Evolutionary conservation across 371 early-diverging fungal genomes (phyloP).

Genomic region (Umbelopsis sp.): DNA sequence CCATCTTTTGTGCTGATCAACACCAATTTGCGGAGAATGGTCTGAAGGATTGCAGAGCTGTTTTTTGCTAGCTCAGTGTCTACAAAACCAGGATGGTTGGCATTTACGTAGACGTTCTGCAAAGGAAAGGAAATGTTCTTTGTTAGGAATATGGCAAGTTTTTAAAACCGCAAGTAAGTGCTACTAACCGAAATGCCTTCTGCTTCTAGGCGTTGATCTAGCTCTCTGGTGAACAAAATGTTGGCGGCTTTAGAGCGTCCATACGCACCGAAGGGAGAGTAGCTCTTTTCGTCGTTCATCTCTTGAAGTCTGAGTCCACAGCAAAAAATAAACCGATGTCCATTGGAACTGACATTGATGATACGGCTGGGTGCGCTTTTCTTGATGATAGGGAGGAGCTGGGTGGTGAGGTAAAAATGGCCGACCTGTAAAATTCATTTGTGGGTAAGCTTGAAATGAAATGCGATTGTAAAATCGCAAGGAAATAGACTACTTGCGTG

Average conservation of each 20-base stretch:
- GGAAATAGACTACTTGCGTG: not conserved
- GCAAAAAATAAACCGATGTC: conserved; percentile 29
- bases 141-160: no score
- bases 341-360: conserved; percentile 38
- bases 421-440: conserved; percentile 61
- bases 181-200: conserved; percentile 29
- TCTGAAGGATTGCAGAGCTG: not conserved
- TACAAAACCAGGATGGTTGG: conserved; percentile 73
- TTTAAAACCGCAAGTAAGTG: no score
- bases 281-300: conserved; percentile 28
- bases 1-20: conserved; percentile 51
- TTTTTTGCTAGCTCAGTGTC: conserved; percentile 54
- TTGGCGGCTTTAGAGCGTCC: conserved; percentile 66
- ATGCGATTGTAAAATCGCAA: no score
- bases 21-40: not conserved
- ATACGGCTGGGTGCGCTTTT: conserved; percentile 45
- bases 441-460: no score
- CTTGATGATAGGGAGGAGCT: conserved; percentile 53
- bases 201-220: conserved; percentile 50
- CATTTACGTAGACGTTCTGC: conserved; percentile 61
- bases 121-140: not conserved
- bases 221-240: conserved; percentile 56
- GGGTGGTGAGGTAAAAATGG: conserved; percentile 57
- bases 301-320: conserved; percentile 24
- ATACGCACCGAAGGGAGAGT: conserved; percentile 32